Evolutionary conservation across 169 alveolate species (phyloP).

Genomic region (Eimeria acervulina): DNA sequence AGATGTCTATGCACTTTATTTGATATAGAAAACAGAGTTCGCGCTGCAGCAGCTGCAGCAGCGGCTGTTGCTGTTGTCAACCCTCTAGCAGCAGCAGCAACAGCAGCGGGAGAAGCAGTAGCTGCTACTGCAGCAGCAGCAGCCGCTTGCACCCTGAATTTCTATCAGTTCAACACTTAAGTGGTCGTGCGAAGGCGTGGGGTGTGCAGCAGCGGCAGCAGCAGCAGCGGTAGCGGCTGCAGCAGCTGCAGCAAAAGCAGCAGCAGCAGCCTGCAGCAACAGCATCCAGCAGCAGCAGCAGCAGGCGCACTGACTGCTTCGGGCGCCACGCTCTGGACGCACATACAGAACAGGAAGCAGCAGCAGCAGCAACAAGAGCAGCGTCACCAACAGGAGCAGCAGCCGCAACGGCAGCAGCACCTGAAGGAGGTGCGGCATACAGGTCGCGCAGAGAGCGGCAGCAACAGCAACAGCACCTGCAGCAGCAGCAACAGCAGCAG

Average conservation of each 20-base stretch:
- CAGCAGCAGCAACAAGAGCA: slow-evolving; percentile 28
- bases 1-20: not conserved
- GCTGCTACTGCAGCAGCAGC: not conserved
- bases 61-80: slow-evolving; percentile 32
- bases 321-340: not conserved
- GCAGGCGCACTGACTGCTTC: slow-evolving; percentile 13
- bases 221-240: not conserved
- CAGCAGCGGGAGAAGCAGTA: slow-evolving; percentile 31
- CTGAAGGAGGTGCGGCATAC: not conserved
- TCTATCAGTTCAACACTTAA: not conserved
- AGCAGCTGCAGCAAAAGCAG: not conserved
- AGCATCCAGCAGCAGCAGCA: not conserved
- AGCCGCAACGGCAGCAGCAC: slow-evolving; percentile 6
- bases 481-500: slow-evolving; percentile 20
- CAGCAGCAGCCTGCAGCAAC: slow-evolving; percentile 37
- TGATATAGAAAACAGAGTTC: not conserved
- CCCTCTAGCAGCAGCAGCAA: slow-evolving; percentile 45
- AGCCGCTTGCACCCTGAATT: not conserved
- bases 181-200: not conserved
- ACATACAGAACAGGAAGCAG: not conserved
- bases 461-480: slow-evolving; percentile 42
- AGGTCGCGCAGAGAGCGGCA: not conserved
- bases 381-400: not conserved
- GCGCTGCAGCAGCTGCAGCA: slow-evolving; percentile 8
- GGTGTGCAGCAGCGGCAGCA: slow-evolving; percentile 17